A percentile compares a stretch with the other conserved stretches of the same genome.
Evolutionary conservation across 73 alveolate genomes (phyloP).

Genomic region (Loxodes magnus): DNA sequence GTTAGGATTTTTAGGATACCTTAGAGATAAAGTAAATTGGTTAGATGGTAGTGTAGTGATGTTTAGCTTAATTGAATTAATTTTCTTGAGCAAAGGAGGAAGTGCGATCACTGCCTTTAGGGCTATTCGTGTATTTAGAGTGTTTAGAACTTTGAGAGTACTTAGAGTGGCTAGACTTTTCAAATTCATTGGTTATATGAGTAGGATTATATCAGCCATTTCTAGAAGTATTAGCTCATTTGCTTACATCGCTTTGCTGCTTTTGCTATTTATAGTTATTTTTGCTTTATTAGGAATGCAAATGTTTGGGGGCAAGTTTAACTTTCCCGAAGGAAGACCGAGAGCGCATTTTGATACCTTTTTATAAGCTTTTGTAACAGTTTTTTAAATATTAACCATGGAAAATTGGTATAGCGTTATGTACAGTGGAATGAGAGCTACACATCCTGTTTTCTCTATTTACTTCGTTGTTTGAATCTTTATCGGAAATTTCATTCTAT

Average conservation of each 20-base stretch:
- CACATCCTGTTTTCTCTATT: conserved; percentile 9
- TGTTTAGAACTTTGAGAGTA: conserved; percentile 45
- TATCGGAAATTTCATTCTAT: conserved; percentile 83
- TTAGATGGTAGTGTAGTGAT: conserved; percentile 44
- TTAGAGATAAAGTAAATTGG: conserved; percentile 47
- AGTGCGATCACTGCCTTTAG: conserved; percentile 32
- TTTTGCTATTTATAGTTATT: conserved; percentile 19
- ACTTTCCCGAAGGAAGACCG: conserved; percentile 18
- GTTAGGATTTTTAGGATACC: conserved; percentile 39
- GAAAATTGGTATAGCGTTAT: conserved; percentile 51
- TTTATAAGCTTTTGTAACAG: conserved; percentile 28
- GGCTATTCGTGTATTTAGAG: conserved; percentile 50
- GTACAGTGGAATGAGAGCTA: conserved; percentile 13
- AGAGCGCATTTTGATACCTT: conserved; percentile 51
- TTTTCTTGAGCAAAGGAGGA: conserved; percentile 22
- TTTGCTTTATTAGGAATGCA: background rate
- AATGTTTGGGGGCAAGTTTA: conserved; percentile 26
- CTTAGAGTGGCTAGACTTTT: conserved; percentile 20
- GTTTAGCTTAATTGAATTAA: conserved; percentile 10
- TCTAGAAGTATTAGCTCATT: conserved; percentile 28
- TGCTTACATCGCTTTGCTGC: conserved; percentile 37
- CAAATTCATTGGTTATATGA: conserved; percentile 30
- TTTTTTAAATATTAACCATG: conserved; percentile 28
- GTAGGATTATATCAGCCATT: conserved; percentile 54
- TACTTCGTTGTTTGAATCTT: conserved; percentile 77